phyloP scores from a whole-genome alignment of 2,329 filamentous ascomycete genomes.

The Botrytis aclada region DNA sequence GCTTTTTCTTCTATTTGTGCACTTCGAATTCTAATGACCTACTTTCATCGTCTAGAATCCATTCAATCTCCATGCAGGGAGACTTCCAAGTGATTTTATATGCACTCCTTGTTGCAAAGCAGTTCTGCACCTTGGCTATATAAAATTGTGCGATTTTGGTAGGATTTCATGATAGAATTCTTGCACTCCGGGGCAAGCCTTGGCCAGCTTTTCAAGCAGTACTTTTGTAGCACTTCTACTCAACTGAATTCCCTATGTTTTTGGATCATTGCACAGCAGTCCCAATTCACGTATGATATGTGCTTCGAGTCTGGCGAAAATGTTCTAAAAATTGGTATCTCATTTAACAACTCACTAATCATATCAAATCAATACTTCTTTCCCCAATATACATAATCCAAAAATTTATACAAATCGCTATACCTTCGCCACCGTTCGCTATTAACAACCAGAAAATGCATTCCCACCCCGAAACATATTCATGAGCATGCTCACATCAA shows the following conservation, averaged over 20 bases:
- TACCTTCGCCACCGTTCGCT: neutral
- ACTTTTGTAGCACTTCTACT: neutral
- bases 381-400: neutral
- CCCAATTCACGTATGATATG: neutral
- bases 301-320: neutral
- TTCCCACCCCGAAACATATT: too few relatives aligned
- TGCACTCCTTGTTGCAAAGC: too few relatives aligned
- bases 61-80: neutral
- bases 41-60: neutral
- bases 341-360: too few relatives aligned
- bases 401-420: neutral
- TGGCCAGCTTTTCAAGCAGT: neutral
- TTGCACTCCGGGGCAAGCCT: neutral
- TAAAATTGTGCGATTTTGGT: neutral
- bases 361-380: neutral
- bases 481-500: neutral
- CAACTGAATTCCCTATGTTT: neutral
- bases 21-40: neutral
- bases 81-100: too few relatives aligned
- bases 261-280: neutral
- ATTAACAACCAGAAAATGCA: neutral
- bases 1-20: neutral
- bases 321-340: neutral
- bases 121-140: too few relatives aligned
- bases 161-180: neutral